phyloP scores from a whole-genome alignment of 345 rosid species.

The Populus euphratica region DNA sequence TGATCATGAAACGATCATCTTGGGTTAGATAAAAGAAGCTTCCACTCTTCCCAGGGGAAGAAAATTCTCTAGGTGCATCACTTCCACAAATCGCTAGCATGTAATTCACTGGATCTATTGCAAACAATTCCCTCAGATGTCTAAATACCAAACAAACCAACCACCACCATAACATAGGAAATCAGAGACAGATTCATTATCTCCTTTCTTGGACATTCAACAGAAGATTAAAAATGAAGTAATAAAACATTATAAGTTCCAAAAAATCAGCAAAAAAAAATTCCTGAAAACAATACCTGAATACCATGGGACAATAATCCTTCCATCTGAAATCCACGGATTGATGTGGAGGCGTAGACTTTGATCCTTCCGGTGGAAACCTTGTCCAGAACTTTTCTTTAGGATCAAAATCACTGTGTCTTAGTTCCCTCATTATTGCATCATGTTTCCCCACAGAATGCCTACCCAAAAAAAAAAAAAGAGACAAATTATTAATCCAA shows the following conservation, averaged over 20 bases:
- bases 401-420: constrained; percentile 67
- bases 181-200: neutral
- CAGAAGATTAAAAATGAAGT: neutral
- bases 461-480: constrained; percentile 24
- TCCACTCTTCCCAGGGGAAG: constrained; percentile 79
- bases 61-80: constrained; percentile 64
- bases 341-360: constrained; percentile 65
- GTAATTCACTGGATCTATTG: constrained; percentile 59
- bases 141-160: constrained; percentile 36
- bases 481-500: neutral
- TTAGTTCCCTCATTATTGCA: constrained; percentile 46
- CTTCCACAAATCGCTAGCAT: constrained; percentile 71
- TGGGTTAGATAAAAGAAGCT: constrained; percentile 67
- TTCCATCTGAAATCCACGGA: constrained; percentile 72
- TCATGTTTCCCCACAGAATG: constrained; percentile 68
- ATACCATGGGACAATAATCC: constrained; percentile 77
- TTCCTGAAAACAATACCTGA: constrained; percentile 40
- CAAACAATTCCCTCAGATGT: constrained; percentile 61
- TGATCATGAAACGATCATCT: constrained; percentile 66
- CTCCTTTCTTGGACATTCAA: neutral
- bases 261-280: neutral
- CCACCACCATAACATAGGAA: constrained; percentile 24
- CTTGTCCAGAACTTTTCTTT: constrained; percentile 73
- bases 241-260: neutral
- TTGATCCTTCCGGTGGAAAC: constrained; percentile 76